These are phyloP conservation scores for Plectosphaerella sp. DNA, from an alignment of 2,329 filamentous ascomycete species.

Conservation along the genomic window DNA sequence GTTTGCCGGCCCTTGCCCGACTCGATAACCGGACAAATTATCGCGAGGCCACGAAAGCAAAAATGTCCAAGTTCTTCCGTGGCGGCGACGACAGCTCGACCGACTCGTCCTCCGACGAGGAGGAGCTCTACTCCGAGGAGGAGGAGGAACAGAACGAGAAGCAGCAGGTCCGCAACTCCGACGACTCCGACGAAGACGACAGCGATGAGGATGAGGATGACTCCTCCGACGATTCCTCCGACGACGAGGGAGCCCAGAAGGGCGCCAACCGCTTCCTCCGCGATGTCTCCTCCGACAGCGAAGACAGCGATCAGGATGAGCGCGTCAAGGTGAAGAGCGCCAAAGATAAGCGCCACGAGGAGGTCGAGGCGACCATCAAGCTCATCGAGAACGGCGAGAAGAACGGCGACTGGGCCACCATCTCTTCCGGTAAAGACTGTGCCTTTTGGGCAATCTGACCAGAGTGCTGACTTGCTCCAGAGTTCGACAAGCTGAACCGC, in stretches of 20 bases:
- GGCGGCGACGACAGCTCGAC: conserved; percentile 88
- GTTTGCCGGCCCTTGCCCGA: background rate
- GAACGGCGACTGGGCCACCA: conserved; percentile 95
- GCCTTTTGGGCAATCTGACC: background rate
- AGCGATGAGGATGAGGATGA: conserved; percentile 49
- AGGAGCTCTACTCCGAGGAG: conserved; percentile 83
- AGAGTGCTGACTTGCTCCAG: conserved; percentile 38
- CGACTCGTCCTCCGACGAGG: conserved; percentile 94
- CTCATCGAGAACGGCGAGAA: conserved; percentile 95
- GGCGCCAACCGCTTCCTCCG: conserved; percentile 84
- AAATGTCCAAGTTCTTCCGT: conserved; percentile 71
- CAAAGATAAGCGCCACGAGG: conserved; percentile 95
- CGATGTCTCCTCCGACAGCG: conserved; percentile 62
- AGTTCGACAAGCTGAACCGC: conserved; percentile 92
- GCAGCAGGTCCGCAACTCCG: conserved; percentile 42
- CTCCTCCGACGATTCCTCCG: conserved; percentile 52
- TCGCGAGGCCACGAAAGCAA: background rate
- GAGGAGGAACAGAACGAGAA: conserved; percentile 56
- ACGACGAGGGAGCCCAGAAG: conserved; percentile 60
- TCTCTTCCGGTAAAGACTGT: conserved; percentile 68
- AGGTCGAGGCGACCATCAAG: conserved; percentile 84
- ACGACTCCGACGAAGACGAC: conserved; percentile 47
- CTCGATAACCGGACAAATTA: background rate
- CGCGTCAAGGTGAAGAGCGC: conserved; percentile 90
- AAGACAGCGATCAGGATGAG: conserved; percentile 82